Evolutionary conservation across 1,284 basidiomycete species (phyloP).

Genomic region (Cryptococcus maquisensis): DNA sequence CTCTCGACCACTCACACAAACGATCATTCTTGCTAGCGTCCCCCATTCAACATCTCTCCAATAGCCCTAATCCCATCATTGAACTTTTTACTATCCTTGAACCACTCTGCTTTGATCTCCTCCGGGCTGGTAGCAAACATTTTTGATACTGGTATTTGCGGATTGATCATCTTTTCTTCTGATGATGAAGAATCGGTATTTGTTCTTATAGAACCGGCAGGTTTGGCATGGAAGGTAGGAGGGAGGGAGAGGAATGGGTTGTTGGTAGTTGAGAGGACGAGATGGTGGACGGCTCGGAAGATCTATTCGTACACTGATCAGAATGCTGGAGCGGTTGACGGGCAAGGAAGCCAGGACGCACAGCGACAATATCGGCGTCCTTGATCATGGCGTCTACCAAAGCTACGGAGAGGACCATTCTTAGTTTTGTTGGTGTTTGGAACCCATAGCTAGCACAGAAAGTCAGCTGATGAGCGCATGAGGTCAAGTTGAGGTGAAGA

Average conservation of each 20-base stretch:
- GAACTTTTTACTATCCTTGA: constrained; percentile 32
- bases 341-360: constrained; percentile 12
- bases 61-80: constrained; percentile 32
- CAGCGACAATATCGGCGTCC: constrained; percentile 46
- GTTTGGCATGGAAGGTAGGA: constrained; percentile 23
- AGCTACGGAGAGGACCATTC: constrained; percentile 46
- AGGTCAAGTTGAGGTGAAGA: not conserved
- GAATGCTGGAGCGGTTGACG: not conserved
- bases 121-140: constrained; percentile 38
- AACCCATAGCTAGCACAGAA: constrained; percentile 44
- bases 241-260: constrained; percentile 45
- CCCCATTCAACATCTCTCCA: constrained; percentile 36
- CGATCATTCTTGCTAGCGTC: constrained; percentile 1
- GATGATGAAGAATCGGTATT: not conserved
- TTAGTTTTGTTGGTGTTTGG: constrained; percentile 43
- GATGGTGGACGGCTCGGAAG: constrained; percentile 46
- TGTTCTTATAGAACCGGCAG: constrained; percentile 5
- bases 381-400: constrained; percentile 49
- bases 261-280: constrained; percentile 31
- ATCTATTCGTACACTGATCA: constrained; percentile 18
- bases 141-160: constrained; percentile 13
- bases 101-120: constrained; percentile 33
- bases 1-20: not conserved
- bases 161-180: constrained; percentile 8
- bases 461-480: too few species aligned